Percentiles rank a stretch among this genome's conserved stretches.
These are phyloP conservation scores for Oryza coarctata DNA, from an alignment of 176 grass and related monocot species.

Conservation along the genomic window DNA sequence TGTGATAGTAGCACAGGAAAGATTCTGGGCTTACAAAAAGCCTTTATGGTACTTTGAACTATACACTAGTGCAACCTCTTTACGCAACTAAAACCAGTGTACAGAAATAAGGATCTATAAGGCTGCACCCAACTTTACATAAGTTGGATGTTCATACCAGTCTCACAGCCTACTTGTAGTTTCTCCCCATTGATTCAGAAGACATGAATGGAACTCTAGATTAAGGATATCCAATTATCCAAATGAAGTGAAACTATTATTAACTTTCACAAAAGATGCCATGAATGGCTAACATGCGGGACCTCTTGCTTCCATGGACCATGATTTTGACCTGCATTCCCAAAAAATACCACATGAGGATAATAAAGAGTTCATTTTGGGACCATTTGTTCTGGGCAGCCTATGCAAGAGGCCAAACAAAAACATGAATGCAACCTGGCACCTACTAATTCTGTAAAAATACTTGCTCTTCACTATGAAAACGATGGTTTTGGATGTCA, in stretches of 20 bases:
- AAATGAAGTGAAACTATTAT: background rate
- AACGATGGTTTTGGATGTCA: conserved; percentile 29
- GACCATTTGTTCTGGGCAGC: conserved; percentile 13
- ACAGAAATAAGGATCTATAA: background rate
- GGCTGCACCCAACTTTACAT: background rate
- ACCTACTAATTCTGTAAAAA: background rate
- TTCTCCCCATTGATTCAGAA: conserved; percentile 2
- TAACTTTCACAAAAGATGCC: conserved; percentile 1
- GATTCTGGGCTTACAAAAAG: background rate
- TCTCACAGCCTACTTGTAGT: background rate
- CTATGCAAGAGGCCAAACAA: background rate
- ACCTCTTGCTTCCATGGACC: conserved; percentile 7
- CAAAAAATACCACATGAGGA: conserved; percentile 27
- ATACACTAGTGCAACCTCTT: background rate
- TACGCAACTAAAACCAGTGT: background rate
- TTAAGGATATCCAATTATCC: background rate
- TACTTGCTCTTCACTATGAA: conserved; percentile 5
- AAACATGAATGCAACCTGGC: conserved; percentile 26
- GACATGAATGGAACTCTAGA: background rate
- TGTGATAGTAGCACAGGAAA: conserved; percentile 2
- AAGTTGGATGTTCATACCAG: conserved; percentile 8
- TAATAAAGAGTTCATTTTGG: conserved; percentile 27
- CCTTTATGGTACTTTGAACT: background rate
- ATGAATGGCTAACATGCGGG: background rate
- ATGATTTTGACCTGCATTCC: conserved; percentile 14